These are phyloP conservation scores for Chalara sp. DNA, from an alignment of 2,329 filamentous ascomycete species.

Conservation along the genomic window DNA sequence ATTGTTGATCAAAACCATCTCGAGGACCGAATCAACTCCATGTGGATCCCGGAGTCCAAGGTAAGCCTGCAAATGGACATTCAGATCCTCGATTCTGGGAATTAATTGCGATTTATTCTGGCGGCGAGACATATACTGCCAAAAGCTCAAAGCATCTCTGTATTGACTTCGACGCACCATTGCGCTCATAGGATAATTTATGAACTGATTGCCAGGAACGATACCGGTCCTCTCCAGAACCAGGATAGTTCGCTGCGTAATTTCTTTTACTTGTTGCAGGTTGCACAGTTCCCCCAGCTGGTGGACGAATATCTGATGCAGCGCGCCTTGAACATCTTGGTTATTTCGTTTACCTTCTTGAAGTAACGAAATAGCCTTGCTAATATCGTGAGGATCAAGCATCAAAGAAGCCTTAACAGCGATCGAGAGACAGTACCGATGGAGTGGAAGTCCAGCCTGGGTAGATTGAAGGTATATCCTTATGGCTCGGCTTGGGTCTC, in stretches of 20 bases:
- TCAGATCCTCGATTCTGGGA: constrained; percentile 18
- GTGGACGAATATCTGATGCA: constrained; percentile 19
- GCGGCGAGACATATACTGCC: constrained; percentile 17
- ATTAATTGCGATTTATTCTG: constrained; percentile 7
- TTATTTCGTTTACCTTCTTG: constrained; percentile 14
- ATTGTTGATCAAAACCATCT: constrained; percentile 15
- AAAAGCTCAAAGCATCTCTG: constrained; percentile 21
- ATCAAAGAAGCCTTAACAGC: constrained; percentile 22
- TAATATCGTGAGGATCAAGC: constrained; percentile 6
- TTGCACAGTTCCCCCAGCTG: constrained; percentile 6
- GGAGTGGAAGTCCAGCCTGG: constrained; percentile 8
- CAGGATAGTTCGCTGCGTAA: constrained; percentile 11
- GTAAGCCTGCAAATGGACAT: constrained; percentile 22
- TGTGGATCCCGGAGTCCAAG: constrained; percentile 13
- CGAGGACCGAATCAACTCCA: constrained; percentile 22
- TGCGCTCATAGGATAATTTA: constrained; percentile 20
- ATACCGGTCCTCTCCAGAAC: constrained; percentile 13
- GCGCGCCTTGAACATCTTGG: constrained; percentile 12
- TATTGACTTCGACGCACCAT: constrained; percentile 14
- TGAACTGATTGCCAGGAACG: constrained; percentile 13
- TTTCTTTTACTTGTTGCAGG: background rate
- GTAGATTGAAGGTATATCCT: constrained; percentile 19
- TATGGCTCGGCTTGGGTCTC: constrained; percentile 13
- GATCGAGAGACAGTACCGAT: constrained; percentile 9
- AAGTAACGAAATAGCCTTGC: constrained; percentile 15